phyloP scores from a whole-genome alignment of 2,329 filamentous ascomycete genomes.

The Emydomyces testavorans region DNA sequence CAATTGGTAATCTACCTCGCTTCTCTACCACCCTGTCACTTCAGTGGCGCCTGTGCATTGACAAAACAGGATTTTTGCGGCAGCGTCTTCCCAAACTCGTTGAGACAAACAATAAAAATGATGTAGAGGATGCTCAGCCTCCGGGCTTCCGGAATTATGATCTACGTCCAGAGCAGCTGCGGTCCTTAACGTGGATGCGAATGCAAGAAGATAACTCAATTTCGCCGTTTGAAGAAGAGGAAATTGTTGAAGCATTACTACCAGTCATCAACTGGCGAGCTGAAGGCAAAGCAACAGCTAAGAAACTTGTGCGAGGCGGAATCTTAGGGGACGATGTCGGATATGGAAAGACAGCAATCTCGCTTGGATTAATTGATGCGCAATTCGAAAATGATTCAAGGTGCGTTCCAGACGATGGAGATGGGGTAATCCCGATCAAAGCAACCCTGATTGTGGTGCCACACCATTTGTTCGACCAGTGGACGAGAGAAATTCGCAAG shows the following conservation, averaged over 20 bases:
- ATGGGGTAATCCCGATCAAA: slow-evolving; percentile 34
- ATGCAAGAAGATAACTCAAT: slow-evolving; percentile 39
- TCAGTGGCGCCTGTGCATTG: slow-evolving; percentile 39
- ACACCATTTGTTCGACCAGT: slow-evolving; percentile 45
- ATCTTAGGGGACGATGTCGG: slow-evolving; percentile 54
- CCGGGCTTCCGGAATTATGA: slow-evolving; percentile 25
- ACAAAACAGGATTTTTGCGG: slow-evolving; percentile 31
- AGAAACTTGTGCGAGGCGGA: slow-evolving; percentile 42
- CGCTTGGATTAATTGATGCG: slow-evolving; percentile 45
- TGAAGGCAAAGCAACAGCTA: slow-evolving; percentile 38
- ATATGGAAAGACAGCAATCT: slow-evolving; percentile 55
- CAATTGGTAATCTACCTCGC: slow-evolving; percentile 22
- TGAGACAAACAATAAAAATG: slow-evolving; percentile 35
- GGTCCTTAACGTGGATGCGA: slow-evolving; percentile 50
- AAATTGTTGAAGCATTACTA: slow-evolving; percentile 46
- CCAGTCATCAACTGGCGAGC: slow-evolving; percentile 44
- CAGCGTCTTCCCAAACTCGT: slow-evolving; percentile 31
- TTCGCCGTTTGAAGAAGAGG: slow-evolving; percentile 40
- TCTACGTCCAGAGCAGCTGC: slow-evolving; percentile 44
- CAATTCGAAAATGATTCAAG: slow-evolving; percentile 27
- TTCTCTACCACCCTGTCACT: slow-evolving; percentile 20
- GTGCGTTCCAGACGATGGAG: slow-evolving; percentile 5
- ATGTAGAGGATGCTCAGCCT: slow-evolving; percentile 25
- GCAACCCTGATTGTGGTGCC: slow-evolving; percentile 53
- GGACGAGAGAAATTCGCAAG: slow-evolving; percentile 44